A percentile compares a stretch with the other conserved stretches of the same genome.
Conservation (phyloP, 2,329 filamentous ascomycete genomes). For the Plenodomus biglobosus region DNA sequence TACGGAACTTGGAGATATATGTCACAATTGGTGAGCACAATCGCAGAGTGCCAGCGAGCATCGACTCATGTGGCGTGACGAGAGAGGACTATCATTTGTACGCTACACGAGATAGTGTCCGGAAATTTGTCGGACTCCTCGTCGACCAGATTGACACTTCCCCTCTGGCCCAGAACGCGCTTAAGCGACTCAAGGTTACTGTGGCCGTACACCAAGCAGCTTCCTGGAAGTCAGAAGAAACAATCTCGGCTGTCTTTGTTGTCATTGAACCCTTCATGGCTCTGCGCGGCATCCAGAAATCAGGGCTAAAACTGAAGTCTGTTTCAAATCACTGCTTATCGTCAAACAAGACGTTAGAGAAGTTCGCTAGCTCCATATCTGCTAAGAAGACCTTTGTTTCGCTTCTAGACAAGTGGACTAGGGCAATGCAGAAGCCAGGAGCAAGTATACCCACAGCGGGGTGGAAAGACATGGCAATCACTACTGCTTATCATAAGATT, state of each 20-base stretch:
- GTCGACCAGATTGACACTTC: neutral
- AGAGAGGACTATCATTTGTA: constrained; percentile 10
- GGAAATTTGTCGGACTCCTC: neutral
- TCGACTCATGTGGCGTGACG: neutral
- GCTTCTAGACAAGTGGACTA: no score
- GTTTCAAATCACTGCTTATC: no score
- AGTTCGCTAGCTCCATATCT: no score
- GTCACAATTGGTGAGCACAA: neutral
- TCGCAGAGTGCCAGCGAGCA: neutral
- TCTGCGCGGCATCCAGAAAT: neutral
- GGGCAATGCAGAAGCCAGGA: no score
- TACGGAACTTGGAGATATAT: constrained; percentile 3
- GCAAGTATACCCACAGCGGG: neutral
- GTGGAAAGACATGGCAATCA: neutral
- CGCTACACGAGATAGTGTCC: constrained; percentile 6
- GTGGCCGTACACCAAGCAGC: neutral
- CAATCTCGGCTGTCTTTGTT: neutral
- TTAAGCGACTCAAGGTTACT: neutral
- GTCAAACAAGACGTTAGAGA: no score
- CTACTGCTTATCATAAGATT: neutral
- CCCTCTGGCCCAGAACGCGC: neutral
- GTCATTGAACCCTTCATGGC: neutral
- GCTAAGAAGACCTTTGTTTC: no score
- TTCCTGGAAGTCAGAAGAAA: neutral
- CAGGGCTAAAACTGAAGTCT: no score